Evolutionary conservation across 2,329 filamentous ascomycete genomes (phyloP).

Genomic region (Penicillium thymicola): DNA sequence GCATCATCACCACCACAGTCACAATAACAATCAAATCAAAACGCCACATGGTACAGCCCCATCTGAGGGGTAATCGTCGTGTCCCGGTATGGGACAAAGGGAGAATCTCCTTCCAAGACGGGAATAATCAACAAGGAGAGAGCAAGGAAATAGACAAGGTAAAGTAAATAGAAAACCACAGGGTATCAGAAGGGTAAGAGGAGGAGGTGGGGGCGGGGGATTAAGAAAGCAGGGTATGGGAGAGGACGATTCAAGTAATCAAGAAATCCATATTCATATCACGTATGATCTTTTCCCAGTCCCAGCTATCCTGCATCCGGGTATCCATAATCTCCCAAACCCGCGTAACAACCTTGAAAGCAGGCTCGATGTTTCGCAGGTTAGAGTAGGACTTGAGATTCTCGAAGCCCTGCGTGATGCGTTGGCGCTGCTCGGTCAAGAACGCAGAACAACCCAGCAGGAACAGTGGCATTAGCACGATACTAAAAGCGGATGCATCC

Average conservation of each 20-base stretch:
- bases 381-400: constrained; percentile 55
- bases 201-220: no score
- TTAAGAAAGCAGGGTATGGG: neutral
- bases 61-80: constrained; percentile 14
- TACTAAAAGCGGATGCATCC: constrained; percentile 55
- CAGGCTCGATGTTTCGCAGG: constrained; percentile 57
- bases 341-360: constrained; percentile 53
- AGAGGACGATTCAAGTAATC: constrained; percentile 49
- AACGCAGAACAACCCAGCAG: constrained; percentile 61
- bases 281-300: constrained; percentile 61
- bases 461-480: constrained; percentile 61
- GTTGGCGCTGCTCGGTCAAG: constrained; percentile 52
- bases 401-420: constrained; percentile 54
- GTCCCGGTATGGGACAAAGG: constrained; percentile 1
- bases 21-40: constrained; percentile 6
- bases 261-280: constrained; percentile 60
- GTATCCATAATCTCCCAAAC: constrained; percentile 61
- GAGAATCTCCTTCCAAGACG: constrained; percentile 1
- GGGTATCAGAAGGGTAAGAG: constrained; percentile 20
- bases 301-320: constrained; percentile 56
- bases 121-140: neutral
- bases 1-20: neutral
- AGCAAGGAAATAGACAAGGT: constrained; percentile 2
- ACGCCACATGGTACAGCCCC: constrained; percentile 21
- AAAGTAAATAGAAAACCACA: constrained; percentile 4